A percentile compares a stretch with the other conserved stretches of the same genome.
Evolutionary conservation across 1,139 yeast genomes (phyloP).

Genomic region (Debaryomyces fabryi): DNA sequence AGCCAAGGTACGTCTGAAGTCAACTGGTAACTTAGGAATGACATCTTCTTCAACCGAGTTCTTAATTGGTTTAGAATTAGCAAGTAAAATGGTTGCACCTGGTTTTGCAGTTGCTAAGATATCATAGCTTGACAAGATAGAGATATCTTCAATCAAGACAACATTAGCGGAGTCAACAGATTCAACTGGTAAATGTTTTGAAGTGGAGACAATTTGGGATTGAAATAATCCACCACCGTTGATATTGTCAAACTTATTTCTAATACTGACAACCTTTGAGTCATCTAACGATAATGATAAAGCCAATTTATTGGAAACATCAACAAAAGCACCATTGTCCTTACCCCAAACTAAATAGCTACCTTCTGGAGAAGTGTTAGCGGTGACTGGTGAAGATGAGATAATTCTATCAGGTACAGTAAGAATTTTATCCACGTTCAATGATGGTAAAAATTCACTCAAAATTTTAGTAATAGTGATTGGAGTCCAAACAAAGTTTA

Average conservation of each 20-base stretch:
- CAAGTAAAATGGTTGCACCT: conserved; percentile 58
- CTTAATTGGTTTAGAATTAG: conserved; percentile 42
- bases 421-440: conserved; percentile 28
- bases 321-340: conserved; percentile 59
- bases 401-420: conserved; percentile 11
- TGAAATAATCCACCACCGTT: conserved; percentile 78
- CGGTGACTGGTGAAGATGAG: conserved; percentile 30
- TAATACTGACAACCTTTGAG: conserved; percentile 52
- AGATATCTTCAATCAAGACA: conserved; percentile 61
- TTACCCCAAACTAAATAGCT: conserved; percentile 68
- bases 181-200: conserved; percentile 27
- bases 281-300: conserved; percentile 73
- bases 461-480: conserved; percentile 54
- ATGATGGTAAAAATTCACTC: conserved; percentile 41
- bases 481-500: conserved; percentile 60
- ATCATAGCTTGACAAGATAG: conserved; percentile 58
- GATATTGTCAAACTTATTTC: conserved; percentile 71
- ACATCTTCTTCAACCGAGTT: conserved; percentile 47
- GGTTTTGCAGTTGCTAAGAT: conserved; percentile 61
- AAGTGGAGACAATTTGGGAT: conserved; percentile 62
- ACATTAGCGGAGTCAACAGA: conserved; percentile 63
- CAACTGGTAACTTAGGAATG: conserved; percentile 53
- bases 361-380: conserved; percentile 49
- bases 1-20: conserved; percentile 58
- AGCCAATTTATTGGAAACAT: conserved; percentile 67